These are phyloP conservation scores for Nadsonia fulvescens DNA, from an alignment of 805 yeast species.

Conservation along the genomic window DNA sequence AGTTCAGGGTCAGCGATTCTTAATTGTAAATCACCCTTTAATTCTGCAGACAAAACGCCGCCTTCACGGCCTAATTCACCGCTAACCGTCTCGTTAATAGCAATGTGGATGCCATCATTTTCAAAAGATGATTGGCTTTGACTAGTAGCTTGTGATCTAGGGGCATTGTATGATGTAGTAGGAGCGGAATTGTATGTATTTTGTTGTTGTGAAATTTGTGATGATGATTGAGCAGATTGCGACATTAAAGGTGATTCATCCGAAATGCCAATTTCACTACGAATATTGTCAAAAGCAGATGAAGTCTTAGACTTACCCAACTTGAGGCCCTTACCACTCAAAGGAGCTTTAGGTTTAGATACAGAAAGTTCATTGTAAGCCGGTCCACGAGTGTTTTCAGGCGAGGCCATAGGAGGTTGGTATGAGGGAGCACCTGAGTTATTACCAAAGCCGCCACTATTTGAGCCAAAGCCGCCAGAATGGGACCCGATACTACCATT, in stretches of 20 bases:
- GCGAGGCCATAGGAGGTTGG: conserved; percentile 4
- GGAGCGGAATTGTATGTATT: conserved; percentile 10
- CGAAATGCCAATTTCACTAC: conserved; percentile 13
- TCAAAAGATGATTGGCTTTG: conserved; percentile 1
- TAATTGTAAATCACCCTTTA: conserved; percentile 80
- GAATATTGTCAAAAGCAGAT: conserved; percentile 4
- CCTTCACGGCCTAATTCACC: conserved; percentile 81
- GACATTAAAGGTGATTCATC: conserved; percentile 16
- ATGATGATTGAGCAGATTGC: conserved; percentile 13
- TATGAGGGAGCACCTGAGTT: conserved; percentile 2
- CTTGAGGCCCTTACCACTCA: too few species aligned
- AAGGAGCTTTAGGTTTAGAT: too few species aligned
- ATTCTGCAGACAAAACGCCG: conserved; percentile 34
- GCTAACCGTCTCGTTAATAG: conserved; percentile 57
- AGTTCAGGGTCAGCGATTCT: conserved; percentile 64
- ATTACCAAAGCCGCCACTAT: conserved; percentile 8
- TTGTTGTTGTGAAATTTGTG: conserved; percentile 1
- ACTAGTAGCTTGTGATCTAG: conserved; percentile 6
- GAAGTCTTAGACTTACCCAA: conserved; percentile 3
- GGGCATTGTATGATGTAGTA: conserved; percentile 10
- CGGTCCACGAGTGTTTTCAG: conserved; percentile 6
- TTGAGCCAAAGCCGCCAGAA: conserved; percentile 8
- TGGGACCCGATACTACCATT: conserved; percentile 14
- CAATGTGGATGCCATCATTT: conserved; percentile 66
- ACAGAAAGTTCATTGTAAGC: too few species aligned